phyloP scores from a whole-genome alignment of 2,329 filamentous ascomycete genomes.

The Cercospora nicotianae region DNA sequence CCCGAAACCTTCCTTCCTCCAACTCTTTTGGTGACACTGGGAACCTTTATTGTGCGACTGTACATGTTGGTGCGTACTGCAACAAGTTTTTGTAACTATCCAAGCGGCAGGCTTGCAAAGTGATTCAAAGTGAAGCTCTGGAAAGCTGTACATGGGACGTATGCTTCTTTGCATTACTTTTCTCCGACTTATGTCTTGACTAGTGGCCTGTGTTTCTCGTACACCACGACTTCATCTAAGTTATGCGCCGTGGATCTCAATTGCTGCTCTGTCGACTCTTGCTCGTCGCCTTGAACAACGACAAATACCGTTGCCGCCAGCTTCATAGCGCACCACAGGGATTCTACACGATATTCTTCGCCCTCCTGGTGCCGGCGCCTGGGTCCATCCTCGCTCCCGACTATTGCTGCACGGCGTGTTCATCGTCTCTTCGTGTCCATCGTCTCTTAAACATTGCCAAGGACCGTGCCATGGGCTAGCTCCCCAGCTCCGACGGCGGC shows the following conservation, averaged over 20 bases:
- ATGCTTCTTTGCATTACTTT: neutral
- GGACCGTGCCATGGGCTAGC: neutral
- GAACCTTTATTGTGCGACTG: neutral
- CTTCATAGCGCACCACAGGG: neutral
- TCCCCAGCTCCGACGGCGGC: neutral
- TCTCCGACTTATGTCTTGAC: neutral
- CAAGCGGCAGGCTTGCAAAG: too few relatives aligned
- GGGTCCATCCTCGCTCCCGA: neutral
- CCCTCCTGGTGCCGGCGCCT: neutral
- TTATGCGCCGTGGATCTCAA: neutral
- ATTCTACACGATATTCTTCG: neutral
- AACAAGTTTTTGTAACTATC: too few relatives aligned
- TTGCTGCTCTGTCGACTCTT: neutral
- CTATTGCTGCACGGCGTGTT: neutral
- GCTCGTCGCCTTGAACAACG: neutral
- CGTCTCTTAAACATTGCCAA: too few relatives aligned
- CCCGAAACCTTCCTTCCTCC: conserved; percentile 2
- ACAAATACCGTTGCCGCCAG: neutral
- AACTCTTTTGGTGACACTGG: neutral
- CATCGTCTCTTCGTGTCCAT: too few relatives aligned
- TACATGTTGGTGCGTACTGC: neutral
- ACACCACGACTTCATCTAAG: neutral
- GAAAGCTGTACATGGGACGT: too few relatives aligned
- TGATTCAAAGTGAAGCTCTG: too few relatives aligned
- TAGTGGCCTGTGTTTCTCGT: neutral